These are phyloP conservation scores for Neurospora africana DNA, from an alignment of 495 filamentous ascomycete genomes.

Conservation along the genomic window DNA sequence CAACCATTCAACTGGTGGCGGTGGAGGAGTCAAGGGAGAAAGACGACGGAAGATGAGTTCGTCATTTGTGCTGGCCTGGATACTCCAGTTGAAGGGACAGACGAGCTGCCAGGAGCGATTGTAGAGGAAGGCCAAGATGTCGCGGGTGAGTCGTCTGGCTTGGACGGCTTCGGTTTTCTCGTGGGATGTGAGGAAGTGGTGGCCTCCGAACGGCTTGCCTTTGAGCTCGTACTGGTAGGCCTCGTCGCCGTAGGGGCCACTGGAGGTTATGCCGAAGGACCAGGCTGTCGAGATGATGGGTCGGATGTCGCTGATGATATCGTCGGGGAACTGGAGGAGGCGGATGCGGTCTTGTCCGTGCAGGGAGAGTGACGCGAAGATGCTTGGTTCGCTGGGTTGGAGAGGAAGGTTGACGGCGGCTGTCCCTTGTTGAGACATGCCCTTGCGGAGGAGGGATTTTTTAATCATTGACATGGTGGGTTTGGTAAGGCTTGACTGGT, in stretches of 20 bases:
- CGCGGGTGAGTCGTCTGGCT: conserved; percentile 10
- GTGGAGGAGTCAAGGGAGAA: not conserved
- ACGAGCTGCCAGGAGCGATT: conserved; percentile 9
- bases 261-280: conserved; percentile 5
- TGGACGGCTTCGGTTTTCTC: conserved; percentile 1
- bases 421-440: not conserved
- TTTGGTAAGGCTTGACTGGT: not conserved
- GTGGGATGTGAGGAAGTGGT: not conserved
- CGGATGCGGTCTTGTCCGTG: conserved; percentile 11
- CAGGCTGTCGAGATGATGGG: conserved; percentile 19
- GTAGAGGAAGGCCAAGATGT: conserved; percentile 13
- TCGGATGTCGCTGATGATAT: conserved; percentile 17
- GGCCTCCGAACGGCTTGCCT: conserved; percentile 9
- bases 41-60: conserved; percentile 7
- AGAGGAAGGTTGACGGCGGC: not conserved
- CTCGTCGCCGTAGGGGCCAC: not conserved
- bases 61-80: conserved; percentile 10
- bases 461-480: not conserved
- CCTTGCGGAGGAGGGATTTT: not conserved
- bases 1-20: conserved; percentile 9
- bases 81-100: conserved; percentile 2
- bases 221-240: conserved; percentile 10
- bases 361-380: conserved; percentile 11
- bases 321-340: conserved; percentile 10
- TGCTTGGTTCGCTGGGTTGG: not conserved